Evolutionary conservation across 2,329 filamentous ascomycete genomes (phyloP).

Genomic region (Pseudogymnoascus sp.): DNA sequence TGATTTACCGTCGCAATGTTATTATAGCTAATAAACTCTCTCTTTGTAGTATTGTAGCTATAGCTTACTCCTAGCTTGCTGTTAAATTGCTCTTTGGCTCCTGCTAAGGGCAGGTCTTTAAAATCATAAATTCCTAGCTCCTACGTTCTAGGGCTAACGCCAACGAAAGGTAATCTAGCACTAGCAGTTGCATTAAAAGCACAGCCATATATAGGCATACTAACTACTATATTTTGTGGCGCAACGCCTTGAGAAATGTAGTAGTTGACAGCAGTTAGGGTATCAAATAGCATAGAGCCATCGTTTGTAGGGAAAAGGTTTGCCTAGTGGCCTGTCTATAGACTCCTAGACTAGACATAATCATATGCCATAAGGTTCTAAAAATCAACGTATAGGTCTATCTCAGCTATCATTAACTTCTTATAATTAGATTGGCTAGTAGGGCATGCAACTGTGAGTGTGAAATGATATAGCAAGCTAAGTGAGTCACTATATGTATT

Average conservation of each 20-base stretch:
- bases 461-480: constrained; percentile 41
- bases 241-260: constrained; percentile 58
- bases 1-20: constrained; percentile 49
- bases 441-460: constrained; percentile 44
- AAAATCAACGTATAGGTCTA: constrained; percentile 43
- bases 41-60: constrained; percentile 53
- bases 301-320: constrained; percentile 54
- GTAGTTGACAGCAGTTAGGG: constrained; percentile 52
- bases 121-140: constrained; percentile 71
- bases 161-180: constrained; percentile 53
- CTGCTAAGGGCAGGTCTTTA: constrained; percentile 60
- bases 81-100: constrained; percentile 51
- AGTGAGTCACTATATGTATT: constrained; percentile 38
- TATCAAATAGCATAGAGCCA: constrained; percentile 60
- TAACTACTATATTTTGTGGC: constrained; percentile 60
- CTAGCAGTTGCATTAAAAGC: constrained; percentile 58
- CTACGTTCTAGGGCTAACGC: constrained; percentile 61
- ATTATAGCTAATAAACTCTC: constrained; percentile 64
- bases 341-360: constrained; percentile 43
- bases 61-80: constrained; percentile 53
- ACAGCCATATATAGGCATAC: constrained; percentile 73
- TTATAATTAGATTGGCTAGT: constrained; percentile 41
- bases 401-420: constrained; percentile 37
- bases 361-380: constrained; percentile 66
- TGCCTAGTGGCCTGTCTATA: constrained; percentile 46